Evolutionary conservation across 192 early-diverging fungal genomes (phyloP).

Genomic region (Spizellomyces sp.): DNA sequence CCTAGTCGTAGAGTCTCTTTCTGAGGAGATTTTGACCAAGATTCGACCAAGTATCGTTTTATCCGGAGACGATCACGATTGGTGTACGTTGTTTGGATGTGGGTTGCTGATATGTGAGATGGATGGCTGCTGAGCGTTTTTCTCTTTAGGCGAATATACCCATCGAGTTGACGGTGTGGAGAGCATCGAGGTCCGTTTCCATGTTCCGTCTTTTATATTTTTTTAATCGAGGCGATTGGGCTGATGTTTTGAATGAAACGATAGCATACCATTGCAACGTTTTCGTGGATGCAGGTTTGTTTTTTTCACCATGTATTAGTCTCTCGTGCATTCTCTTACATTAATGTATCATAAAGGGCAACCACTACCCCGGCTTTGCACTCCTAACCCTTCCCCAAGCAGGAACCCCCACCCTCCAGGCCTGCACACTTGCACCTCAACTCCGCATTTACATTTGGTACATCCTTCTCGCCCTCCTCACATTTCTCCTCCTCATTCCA

Average conservation of each 20-base stretch:
- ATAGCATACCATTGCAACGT: slow-evolving; percentile 52
- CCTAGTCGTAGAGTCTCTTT: slow-evolving; percentile 62
- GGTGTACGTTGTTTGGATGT: slow-evolving; percentile 54
- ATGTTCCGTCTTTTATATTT: too few species aligned
- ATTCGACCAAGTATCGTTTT: slow-evolving; percentile 74
- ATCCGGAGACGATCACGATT: slow-evolving; percentile 95
- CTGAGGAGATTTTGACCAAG: slow-evolving; percentile 55
- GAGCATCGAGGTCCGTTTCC: too few species aligned
- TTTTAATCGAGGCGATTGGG: slow-evolving; percentile 4
- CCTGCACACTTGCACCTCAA: slow-evolving; percentile 44
- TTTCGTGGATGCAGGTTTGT: slow-evolving; percentile 47
- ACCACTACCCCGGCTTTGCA: slow-evolving; percentile 48
- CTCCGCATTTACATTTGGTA: slow-evolving; percentile 49
- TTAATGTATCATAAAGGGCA: slow-evolving; percentile 30
- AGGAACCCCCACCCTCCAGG: slow-evolving; percentile 15
- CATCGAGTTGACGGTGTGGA: background rate
- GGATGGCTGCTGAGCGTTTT: background rate
- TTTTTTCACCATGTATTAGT: background rate
- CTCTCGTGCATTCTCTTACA: too few species aligned
- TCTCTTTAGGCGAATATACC: slow-evolving; percentile 21
- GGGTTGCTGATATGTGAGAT: too few species aligned
- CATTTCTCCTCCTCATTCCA: slow-evolving; percentile 7
- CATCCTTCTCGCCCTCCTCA: slow-evolving; percentile 19
- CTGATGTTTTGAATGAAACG: background rate
- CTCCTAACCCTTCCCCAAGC: slow-evolving; percentile 36